Conservation (phyloP, 768 basidiomycete species). For the Leccinellum luteum region DNA sequence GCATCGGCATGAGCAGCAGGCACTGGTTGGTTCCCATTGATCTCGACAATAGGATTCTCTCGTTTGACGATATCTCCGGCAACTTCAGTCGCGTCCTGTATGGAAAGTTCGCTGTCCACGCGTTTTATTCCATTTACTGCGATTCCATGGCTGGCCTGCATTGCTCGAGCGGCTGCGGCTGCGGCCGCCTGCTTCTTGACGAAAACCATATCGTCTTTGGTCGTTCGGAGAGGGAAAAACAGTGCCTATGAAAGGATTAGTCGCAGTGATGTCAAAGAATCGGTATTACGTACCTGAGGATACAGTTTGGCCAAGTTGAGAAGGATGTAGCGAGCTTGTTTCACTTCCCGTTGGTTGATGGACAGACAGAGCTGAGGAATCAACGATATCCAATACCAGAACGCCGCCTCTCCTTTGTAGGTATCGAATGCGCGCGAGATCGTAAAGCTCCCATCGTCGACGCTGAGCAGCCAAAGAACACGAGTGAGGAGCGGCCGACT, state of each 20-base stretch:
- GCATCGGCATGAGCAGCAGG: slow-evolving; percentile 17
- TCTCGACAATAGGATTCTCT: slow-evolving; percentile 17
- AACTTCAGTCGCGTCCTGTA: slow-evolving; percentile 31
- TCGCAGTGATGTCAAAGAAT: not conserved
- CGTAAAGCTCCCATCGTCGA: slow-evolving; percentile 75
- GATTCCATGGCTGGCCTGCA: slow-evolving; percentile 34
- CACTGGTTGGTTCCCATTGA: slow-evolving; percentile 26
- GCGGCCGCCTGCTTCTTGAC: slow-evolving; percentile 43
- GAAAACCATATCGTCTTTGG: slow-evolving; percentile 63
- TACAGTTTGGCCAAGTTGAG: slow-evolving; percentile 86
- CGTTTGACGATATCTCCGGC: slow-evolving; percentile 27
- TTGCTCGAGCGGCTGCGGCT: slow-evolving; percentile 32
- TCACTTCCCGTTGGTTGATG: slow-evolving; percentile 87
- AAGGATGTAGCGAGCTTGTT: slow-evolving; percentile 86
- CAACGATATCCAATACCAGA: slow-evolving; percentile 99
- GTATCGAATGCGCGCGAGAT: slow-evolving; percentile 85
- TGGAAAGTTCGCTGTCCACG: slow-evolving; percentile 28
- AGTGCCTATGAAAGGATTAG: slow-evolving; percentile 58
- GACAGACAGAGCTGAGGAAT: slow-evolving; percentile 93
- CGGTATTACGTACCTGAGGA: slow-evolving; percentile 69
- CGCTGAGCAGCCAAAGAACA: slow-evolving; percentile 92
- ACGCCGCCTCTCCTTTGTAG: slow-evolving; percentile 94
- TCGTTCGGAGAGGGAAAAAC: slow-evolving; percentile 92
- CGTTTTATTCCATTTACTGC: slow-evolving; percentile 28
- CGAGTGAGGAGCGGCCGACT: slow-evolving; percentile 88